Conservation (phyloP, 2,329 filamentous ascomycete species). For the Trematosphaeria pertusa region DNA sequence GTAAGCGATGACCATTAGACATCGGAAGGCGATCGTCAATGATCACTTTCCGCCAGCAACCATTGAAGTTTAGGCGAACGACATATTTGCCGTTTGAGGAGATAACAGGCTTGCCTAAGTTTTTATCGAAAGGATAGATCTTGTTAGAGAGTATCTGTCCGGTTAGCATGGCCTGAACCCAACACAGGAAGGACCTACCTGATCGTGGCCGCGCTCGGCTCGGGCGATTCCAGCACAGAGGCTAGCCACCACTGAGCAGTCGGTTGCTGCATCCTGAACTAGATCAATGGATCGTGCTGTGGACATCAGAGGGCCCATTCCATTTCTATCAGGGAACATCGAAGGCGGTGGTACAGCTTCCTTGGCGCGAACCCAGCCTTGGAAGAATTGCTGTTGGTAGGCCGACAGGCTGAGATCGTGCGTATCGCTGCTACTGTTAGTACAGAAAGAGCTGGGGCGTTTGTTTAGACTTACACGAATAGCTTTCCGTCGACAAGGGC, state of each 20-base stretch:
- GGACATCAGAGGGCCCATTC: conserved; percentile 62
- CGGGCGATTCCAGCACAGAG: conserved; percentile 81
- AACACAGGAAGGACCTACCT: conserved; percentile 57
- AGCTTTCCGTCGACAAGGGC: conserved; percentile 55
- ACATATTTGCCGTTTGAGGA: conserved; percentile 89
- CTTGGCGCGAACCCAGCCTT: conserved; percentile 79
- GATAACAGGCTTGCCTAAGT: conserved; percentile 61
- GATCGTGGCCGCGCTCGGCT: conserved; percentile 70
- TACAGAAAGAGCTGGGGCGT: conserved; percentile 9
- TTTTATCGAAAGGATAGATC: conserved; percentile 76
- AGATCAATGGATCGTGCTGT: conserved; percentile 72
- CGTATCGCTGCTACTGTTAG: conserved; percentile 64
- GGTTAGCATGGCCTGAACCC: conserved; percentile 11
- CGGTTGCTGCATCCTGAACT: conserved; percentile 93
- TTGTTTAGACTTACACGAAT: conserved; percentile 67
- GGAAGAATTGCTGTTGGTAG: conserved; percentile 77
- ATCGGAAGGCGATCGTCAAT: conserved; percentile 89
- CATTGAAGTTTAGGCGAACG: conserved; percentile 94
- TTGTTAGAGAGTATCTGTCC: conserved; percentile 72
- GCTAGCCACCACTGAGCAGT: conserved; percentile 96
- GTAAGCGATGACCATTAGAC: conserved; percentile 74
- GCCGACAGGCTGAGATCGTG: conserved; percentile 75
- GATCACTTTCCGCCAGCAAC: conserved; percentile 83
- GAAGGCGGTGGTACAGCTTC: conserved; percentile 66
- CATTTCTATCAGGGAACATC: conserved; percentile 40